Evolutionary conservation across 257 asterid species (phyloP), one percentile per base, ranked within the genome.

Genomic region (Mentha longifolia): DNA sequence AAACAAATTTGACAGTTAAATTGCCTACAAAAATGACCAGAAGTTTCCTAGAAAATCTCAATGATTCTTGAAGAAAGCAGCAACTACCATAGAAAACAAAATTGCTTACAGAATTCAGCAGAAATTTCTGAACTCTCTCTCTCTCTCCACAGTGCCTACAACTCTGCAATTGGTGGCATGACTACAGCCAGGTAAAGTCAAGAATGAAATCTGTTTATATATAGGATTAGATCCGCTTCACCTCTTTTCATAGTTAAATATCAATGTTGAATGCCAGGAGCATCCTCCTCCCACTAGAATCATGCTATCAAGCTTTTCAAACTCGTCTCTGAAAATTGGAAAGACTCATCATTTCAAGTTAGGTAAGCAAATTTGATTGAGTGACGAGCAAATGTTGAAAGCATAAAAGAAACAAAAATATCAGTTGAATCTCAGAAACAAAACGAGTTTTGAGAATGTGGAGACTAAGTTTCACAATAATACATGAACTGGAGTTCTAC

Each of bases 201-300:
- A 39, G n/a, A 8, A 68, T 9, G 63, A 17, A 37, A 31, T 30
- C 25, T 39, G 37, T 59, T 51, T 9, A 9, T 14, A 49, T 28
- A 30, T 52, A 70, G 14, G 19, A 16, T 0, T 4, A 59, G 1
- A 56, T 28, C 17, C 4, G 16, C 52, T 45, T 17, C 20, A 52
- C 61, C 52, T 61, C 49, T 51, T 67, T 30, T 8, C 6, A 42
- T 37, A 70, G 19, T 39, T 37, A 49, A 61, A 51, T n/a, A 20
- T 50, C 16, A 17, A 51, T 17, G 57, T 39, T 30, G 4, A 9
- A 22, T 49, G 55, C 19, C 31, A 17, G 33, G 7, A 9, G 59
- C 15, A 52, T 52, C 59, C 37, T 52, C 59, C 37, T 25, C 59
- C 43, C 30, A 55, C 30, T 54, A 41, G 8, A 54, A n/a, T 39